A percentile compares a stretch with the other conserved stretches of the same genome.
phyloP scores from a whole-genome alignment of 1,284 basidiomycete species.

The Peniophora sp. region DNA sequence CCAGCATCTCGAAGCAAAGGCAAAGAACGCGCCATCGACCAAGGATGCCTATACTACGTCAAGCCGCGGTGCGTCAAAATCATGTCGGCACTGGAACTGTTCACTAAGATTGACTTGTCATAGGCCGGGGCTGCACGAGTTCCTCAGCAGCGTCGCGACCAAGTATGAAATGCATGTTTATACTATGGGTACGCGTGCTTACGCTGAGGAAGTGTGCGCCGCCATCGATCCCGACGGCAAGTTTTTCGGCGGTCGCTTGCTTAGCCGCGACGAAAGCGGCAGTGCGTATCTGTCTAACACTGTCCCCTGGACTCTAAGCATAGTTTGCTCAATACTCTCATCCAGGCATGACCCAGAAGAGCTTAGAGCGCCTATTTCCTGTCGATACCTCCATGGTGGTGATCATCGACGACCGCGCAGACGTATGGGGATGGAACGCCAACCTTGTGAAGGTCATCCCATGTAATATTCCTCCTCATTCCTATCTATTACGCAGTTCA shows the following conservation, averaged over 20 bases:
- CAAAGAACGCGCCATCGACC: conserved; percentile 57
- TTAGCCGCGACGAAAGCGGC: conserved; percentile 93
- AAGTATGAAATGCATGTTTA: conserved; percentile 99
- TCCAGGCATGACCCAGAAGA: conserved; percentile 85
- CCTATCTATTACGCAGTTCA: conserved; percentile 4
- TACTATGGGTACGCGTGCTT: conserved; percentile 97
- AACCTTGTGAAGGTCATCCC: conserved; percentile 96
- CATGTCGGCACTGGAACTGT: conserved; percentile 4
- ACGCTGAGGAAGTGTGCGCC: conserved; percentile 91
- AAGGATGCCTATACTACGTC: conserved; percentile 93
- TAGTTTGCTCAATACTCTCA: not conserved
- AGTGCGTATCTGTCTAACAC: conserved; percentile 47
- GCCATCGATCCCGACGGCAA: conserved; percentile 86
- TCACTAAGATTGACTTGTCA: conserved; percentile 6
- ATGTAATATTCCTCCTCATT: conserved; percentile 47
- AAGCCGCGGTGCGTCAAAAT: conserved; percentile 72
- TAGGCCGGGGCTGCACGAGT: conserved; percentile 83
- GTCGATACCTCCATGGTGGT: conserved; percentile 98
- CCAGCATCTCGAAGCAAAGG: conserved; percentile 44
- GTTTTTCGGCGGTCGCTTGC: conserved; percentile 81
- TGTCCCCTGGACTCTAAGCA: not conserved
- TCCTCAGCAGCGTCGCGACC: conserved; percentile 64
- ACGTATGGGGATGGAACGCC: conserved; percentile 95
- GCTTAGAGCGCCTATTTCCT: conserved; percentile 85
- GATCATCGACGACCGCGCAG: conserved; percentile 95